Base-by-base conservation (phyloP, 176 grass and related monocot genomes). In the Eragrostis curvula region DNA sequence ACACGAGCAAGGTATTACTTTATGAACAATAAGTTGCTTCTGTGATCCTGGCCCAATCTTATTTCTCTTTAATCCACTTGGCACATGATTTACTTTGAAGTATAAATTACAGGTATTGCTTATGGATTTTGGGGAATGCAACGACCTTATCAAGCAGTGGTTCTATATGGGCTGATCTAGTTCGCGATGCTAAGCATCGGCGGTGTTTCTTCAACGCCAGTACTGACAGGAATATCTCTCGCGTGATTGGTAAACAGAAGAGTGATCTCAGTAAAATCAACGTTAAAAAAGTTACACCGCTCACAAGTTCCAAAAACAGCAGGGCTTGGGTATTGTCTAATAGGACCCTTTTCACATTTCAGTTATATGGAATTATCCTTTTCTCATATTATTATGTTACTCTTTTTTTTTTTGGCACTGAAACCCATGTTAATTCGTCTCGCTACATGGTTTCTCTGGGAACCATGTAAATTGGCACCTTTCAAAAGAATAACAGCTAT, bases 71-170 rank as follows among this genome's bases (percentile, higher is more conserved):
- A 59, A 43, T n/a, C 12, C 7, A 17, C 1, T 62, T 28, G 0
- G 57, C 75, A 17, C 7, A 39, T 51, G 41, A 77, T n/a, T 77
- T 56, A 79, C 49, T 60, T 27, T 79, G 28, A 79, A 79, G 12
- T 61, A 53, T 70, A 49, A 18, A 46, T 71, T 86, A 73, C 79
- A 92, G 90, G 70, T 79, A 92, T 45, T 92, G 90, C 60, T 86
- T 92, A 25, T 88, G 90, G 90, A 83, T 92, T 62, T 21, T 92
- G 70, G 90, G 90, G 56, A 92, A 92, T 64, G 79, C 72, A 17
- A 29, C 52, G 49, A 92, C 86, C 28, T 79, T 88, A 75, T 67
- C 16, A 13, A 83, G 49, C 0, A 83, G 86, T 83, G 83, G 79
- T 51, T 86, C 90, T 21, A 66, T 92, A 29, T 92, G 83, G 90